A percentile compares a stretch with the other conserved stretches of the same genome.
Conservation (phyloP, 306 rosid species). For the Fragaria vesca region DNA sequence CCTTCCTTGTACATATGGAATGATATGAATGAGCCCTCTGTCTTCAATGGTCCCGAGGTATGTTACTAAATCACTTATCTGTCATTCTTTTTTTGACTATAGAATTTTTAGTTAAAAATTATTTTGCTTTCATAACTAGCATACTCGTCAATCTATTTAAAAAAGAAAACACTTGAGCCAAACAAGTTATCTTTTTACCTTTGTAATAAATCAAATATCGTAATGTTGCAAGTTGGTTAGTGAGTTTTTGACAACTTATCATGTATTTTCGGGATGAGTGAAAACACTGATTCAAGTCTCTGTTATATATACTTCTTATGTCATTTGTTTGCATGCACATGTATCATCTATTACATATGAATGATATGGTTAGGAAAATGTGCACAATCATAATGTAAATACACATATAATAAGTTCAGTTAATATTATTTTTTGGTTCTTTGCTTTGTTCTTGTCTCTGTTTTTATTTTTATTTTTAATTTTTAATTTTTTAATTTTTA, state of each 20-base stretch:
- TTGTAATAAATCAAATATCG: neutral
- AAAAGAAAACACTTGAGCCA: neutral
- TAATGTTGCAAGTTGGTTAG: neutral
- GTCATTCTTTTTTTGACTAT: conserved; percentile 12
- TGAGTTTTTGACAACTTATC: neutral
- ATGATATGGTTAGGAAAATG: neutral
- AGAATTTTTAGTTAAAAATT: neutral
- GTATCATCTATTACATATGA: neutral
- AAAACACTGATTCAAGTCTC: neutral
- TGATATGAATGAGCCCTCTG: conserved; percentile 99
- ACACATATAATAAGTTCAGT: neutral
- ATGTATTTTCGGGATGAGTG: neutral
- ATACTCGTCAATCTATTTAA: neutral
- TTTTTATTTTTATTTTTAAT: neutral
- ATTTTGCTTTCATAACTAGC: neutral
- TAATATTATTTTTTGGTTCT: neutral
- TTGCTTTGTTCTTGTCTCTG: neutral
- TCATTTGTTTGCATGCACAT: neutral
- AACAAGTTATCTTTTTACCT: neutral
- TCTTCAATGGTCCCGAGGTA: conserved; percentile 99
- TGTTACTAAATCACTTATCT: conserved; percentile 20
- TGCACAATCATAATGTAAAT: conserved; percentile 5
- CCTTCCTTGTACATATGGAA: conserved; percentile 95
- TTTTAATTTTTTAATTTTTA: too few species aligned
- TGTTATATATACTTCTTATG: neutral